Evolutionary conservation across 1,284 basidiomycete species (phyloP).

Genomic region (Pterulicium gracile): DNA sequence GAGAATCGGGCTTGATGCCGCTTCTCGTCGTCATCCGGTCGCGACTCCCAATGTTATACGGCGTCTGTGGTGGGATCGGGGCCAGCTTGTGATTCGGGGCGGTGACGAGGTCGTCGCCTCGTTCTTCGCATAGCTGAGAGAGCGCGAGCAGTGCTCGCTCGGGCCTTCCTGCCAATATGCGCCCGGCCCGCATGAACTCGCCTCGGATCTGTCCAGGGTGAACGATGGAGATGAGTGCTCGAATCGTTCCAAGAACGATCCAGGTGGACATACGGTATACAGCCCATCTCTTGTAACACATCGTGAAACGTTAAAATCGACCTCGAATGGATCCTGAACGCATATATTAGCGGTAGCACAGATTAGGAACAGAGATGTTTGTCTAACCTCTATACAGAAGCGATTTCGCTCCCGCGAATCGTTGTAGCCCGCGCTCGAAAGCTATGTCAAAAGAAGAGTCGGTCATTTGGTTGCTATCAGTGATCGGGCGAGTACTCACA

Average conservation of each 20-base stretch:
- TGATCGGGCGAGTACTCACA: conserved; percentile 34
- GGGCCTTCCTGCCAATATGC: conserved; percentile 70
- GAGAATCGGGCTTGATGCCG: conserved; percentile 6
- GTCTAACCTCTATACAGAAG: conserved; percentile 81
- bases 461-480: background rate
- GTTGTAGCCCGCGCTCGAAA: conserved; percentile 45
- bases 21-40: conserved; percentile 21
- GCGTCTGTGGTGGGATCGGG: conserved; percentile 52
- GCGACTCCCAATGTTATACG: conserved; percentile 54
- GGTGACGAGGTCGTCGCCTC: conserved; percentile 46
- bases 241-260: background rate
- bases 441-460: conserved; percentile 16
- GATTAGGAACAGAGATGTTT: conserved; percentile 11
- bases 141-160: conserved; percentile 75
- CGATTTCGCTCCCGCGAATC: conserved; percentile 83
- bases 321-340: conserved; percentile 87
- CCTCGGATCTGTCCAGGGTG: conserved; percentile 73
- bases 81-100: conserved; percentile 40
- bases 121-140: conserved; percentile 77
- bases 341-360: conserved; percentile 10
- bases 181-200: conserved; percentile 94
- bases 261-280: conserved; percentile 60
- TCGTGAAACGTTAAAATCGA: conserved; percentile 89
- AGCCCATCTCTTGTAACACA: conserved; percentile 96
- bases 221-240: conserved; percentile 3